Conservation (phyloP, 805 yeast genomes). For the Lachancea nothofagi region DNA sequence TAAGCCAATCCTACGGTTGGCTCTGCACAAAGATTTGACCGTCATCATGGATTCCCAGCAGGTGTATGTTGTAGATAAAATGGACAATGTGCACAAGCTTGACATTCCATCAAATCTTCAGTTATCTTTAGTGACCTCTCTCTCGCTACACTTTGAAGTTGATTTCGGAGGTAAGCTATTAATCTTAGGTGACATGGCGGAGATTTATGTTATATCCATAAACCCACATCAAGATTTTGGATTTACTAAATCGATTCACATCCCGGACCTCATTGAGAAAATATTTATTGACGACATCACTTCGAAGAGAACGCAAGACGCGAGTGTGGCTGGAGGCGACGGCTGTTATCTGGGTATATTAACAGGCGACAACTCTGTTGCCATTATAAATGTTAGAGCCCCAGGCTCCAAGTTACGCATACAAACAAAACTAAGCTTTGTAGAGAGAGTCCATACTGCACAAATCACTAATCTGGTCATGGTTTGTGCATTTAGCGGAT, state of each 20-base stretch:
- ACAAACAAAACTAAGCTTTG: slow-evolving; percentile 21
- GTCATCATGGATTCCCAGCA: slow-evolving; percentile 22
- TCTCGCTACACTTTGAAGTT: slow-evolving; percentile 24
- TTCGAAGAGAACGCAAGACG: slow-evolving; percentile 22
- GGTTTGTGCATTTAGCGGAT: slow-evolving; percentile 28
- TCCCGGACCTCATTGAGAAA: slow-evolving; percentile 16
- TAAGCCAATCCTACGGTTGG: slow-evolving; percentile 20
- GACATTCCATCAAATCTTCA: slow-evolving; percentile 15
- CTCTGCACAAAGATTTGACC: slow-evolving; percentile 22
- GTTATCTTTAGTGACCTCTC: slow-evolving; percentile 2
- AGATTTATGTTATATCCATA: slow-evolving; percentile 22
- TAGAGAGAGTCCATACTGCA: slow-evolving; percentile 25
- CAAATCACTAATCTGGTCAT: slow-evolving; percentile 29
- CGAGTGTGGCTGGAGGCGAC: slow-evolving; percentile 29
- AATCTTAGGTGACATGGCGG: slow-evolving; percentile 19
- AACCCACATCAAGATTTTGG: slow-evolving; percentile 24
- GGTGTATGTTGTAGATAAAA: slow-evolving; percentile 22
- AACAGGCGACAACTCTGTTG: slow-evolving; percentile 21
- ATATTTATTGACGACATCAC: slow-evolving; percentile 27
- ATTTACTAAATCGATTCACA: slow-evolving; percentile 14
- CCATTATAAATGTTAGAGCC: slow-evolving; percentile 24
- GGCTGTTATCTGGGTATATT: slow-evolving; percentile 30
- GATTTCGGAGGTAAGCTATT: slow-evolving; percentile 31
- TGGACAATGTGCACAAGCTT: slow-evolving; percentile 18
- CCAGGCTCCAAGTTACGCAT: slow-evolving; percentile 16